Evolutionary conservation across 352 stramenopile genomes (phyloP), one percentile per base, ranked within the genome.

Genomic region (Pythium biforme): DNA sequence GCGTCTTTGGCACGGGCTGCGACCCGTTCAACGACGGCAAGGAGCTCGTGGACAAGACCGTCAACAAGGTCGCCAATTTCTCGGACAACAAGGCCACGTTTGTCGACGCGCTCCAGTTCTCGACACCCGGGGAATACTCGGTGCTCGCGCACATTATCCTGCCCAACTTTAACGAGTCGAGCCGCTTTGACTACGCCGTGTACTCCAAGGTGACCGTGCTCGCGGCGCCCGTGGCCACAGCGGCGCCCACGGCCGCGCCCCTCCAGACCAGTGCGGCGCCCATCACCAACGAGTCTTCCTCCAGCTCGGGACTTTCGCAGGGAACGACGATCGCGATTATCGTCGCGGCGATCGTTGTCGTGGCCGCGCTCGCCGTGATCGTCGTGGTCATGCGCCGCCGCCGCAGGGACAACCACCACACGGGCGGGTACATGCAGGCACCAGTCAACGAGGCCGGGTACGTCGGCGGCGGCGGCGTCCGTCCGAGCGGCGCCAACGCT

Each of bases 321-420:
- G 71, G 56, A 3, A 73, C 73, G 17, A 75, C 78, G 15, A 72
- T 89, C 57, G 79, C 72, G 14, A 89, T 90, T 58, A 66, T 89
- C 54, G 72, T 88, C n/a, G 77, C 73, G 12, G 74, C 63, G 15
- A 61, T 88, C 54, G 72, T 89, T 29, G 54, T 86, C 8, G 61
- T 86, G 0, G 69, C 76, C 19, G 77, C 66, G 8, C n/a, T 86
- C 10, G 46, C 79, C 15, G 71, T 82, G n/a, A 63, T 74, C 15
- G 69, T 68, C 4, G 34, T 83, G 19, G 68, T 85, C 19, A 60
- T 76, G 15, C 68, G 66, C 33, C 77, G 75, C 3, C 73, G 79
- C 20, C 15, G 29, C 14, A 11, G 50, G 17, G 66, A 73, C 23
- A 46, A 56, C 25, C 70, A 54, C 22, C 51, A 53, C 47, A 62